Evolutionary conservation across 345 rosid genomes (phyloP).

Genomic region (Populus davidiana): DNA sequence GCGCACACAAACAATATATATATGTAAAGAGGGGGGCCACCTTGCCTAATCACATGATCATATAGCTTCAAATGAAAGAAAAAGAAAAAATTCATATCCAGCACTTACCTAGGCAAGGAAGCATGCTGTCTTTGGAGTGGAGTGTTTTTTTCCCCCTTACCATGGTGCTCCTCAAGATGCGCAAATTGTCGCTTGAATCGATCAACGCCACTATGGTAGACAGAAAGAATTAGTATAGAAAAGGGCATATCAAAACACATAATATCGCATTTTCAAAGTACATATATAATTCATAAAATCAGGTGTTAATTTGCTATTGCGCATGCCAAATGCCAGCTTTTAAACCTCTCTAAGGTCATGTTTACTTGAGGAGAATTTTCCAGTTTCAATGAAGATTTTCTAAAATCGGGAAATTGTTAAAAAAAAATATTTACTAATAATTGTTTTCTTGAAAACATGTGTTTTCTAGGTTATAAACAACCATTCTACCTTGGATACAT

Average conservation of each 20-base stretch:
- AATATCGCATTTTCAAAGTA: neutral
- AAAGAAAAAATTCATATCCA: neutral
- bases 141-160: constrained; percentile 74
- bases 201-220: constrained; percentile 78
- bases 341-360: neutral
- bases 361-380: neutral
- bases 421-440: neutral
- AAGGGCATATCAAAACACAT: neutral
- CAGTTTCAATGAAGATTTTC: neutral
- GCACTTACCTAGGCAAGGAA: constrained; percentile 84
- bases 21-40: neutral
- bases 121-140: constrained; percentile 92
- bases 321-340: neutral
- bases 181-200: constrained; percentile 99
- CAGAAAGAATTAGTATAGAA: neutral
- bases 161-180: constrained; percentile 81
- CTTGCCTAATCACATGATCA: neutral
- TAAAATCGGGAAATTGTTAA: neutral
- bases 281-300: neutral
- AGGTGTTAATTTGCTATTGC: neutral
- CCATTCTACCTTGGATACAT: constrained; percentile 78
- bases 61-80: neutral
- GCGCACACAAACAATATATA: neutral
- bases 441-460: neutral
- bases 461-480: neutral